Base-by-base conservation (phyloP, 2,329 filamentous ascomycete species). In the Arthroderma sp. region DNA sequence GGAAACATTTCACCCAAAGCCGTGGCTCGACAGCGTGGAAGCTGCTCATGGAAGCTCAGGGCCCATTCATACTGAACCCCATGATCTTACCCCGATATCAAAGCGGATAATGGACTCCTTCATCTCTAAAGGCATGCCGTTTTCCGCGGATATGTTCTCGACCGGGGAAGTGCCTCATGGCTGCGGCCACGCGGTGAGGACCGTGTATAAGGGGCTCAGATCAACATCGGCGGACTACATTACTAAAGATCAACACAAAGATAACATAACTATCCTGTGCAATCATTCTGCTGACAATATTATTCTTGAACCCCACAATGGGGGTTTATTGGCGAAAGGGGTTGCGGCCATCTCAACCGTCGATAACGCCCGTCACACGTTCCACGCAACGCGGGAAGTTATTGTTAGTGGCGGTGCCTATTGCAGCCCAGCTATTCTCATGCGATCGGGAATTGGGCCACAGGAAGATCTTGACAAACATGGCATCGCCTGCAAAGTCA, bases 101-200 rank as follows among this genome's bases (percentile, higher is more conserved):
- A 68, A 81, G 47, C 71, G 78, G 31, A 66, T 83, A 8, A 69
- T 77, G 28, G 74, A 82, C 52, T 82, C 80, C 0, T 77, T 82
- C 68, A 67, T 79, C 7, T 78, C 77, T 1, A 69, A 77, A 59
- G 81, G 80, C 57, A 66, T 84, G 0, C 75, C 77, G 0, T 70
- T 81, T n/a, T 74, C 80, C 41, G 72, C 74, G 17, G 81, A 84
- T 60, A 82, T 84, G 78, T 83, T 83, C 63, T 75, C 76, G 0
- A 77, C 74, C 23, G 77, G 78, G 17, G 71, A 77, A 31, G 75
- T 74, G 19, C 67, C 79, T 0, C 76, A 81, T 55, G 80, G 79
- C 0, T 82, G 79, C 61, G 80, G 80, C 1, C 79, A 82, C 65
- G 77, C 68, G 1, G 72, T 77, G 11, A 71, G 79, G 60, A 81